Conservation (phyloP, 208 protist genomes). For the Trypanosoma avium region DNA sequence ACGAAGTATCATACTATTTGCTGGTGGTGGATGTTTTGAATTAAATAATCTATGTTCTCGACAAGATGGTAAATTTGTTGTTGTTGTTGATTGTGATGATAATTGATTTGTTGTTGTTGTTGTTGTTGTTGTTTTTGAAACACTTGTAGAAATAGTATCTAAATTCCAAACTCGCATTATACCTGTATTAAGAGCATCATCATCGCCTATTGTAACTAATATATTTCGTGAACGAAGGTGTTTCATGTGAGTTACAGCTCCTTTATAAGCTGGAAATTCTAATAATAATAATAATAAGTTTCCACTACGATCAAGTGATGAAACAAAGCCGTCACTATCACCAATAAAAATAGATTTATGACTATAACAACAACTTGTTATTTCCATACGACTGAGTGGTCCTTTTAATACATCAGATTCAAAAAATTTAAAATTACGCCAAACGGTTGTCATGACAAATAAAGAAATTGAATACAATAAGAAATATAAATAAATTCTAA, state of each 20-base stretch:
- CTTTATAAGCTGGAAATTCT: slow-evolving; percentile 82
- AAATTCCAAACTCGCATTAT: slow-evolving; percentile 64
- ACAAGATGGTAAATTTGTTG: too few species aligned
- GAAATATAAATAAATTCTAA: too few species aligned
- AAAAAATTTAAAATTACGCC: slow-evolving; percentile 75
- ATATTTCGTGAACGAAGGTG: slow-evolving; percentile 45
- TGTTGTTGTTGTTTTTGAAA: slow-evolving; percentile 22
- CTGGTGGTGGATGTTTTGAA: slow-evolving; percentile 20
- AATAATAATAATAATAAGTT: slow-evolving; percentile 1
- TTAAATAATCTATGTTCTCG: slow-evolving; percentile 48
- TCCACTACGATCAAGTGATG: slow-evolving; percentile 68
- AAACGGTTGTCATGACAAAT: slow-evolving; percentile 36
- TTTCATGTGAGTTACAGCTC: slow-evolving; percentile 67
- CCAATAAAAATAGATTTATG: slow-evolving; percentile 83
- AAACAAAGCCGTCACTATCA: slow-evolving; percentile 73
- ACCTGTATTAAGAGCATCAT: slow-evolving; percentile 48
- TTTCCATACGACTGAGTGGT: slow-evolving; percentile 52
- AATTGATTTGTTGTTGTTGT: too few species aligned
- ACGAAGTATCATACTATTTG: slow-evolving; percentile 20
- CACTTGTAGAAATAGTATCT: slow-evolving; percentile 23
- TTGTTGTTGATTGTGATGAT: too few species aligned
- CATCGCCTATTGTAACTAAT: slow-evolving; percentile 82
- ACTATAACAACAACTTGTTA: slow-evolving; percentile 74
- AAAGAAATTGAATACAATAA: too few species aligned
- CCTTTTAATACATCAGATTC: slow-evolving; percentile 40